A percentile compares a stretch with the other conserved stretches of the same genome.
phyloP scores from a whole-genome alignment of 2,329 filamentous ascomycete genomes.

The Nothophaeocryptopus gaeumannii region DNA sequence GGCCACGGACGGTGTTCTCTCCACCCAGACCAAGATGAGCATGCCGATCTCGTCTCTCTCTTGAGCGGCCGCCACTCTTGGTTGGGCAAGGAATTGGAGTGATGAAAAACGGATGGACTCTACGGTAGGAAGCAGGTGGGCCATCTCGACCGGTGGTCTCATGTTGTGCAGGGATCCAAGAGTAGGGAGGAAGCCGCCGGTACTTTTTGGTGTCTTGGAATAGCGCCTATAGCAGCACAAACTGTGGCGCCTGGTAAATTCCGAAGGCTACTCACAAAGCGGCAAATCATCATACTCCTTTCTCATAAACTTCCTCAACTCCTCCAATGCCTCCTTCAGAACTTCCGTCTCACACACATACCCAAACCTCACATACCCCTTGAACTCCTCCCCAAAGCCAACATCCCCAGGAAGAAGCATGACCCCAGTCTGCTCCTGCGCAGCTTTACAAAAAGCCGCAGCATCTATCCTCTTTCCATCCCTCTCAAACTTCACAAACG shows the following conservation, averaged over 20 bases:
- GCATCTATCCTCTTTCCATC: conserved; percentile 66
- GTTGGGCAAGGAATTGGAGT: too few relatives aligned
- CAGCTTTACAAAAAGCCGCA: conserved; percentile 65
- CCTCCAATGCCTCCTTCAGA: conserved; percentile 63
- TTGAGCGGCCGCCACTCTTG: too few relatives aligned
- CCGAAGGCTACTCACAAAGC: conserved; percentile 13
- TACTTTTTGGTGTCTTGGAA: too few relatives aligned
- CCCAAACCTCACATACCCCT: conserved; percentile 73
- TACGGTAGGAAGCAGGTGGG: too few relatives aligned
- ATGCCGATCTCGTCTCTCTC: conserved; percentile 15
- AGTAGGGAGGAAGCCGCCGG: too few relatives aligned
- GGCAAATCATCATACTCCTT: conserved; percentile 55
- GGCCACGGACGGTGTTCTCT: conserved; percentile 13
- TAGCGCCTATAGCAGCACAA: too few relatives aligned
- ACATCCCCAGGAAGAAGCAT: conserved; percentile 70
- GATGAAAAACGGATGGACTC: too few relatives aligned
- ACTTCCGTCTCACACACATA: conserved; percentile 70
- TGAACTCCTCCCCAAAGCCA: conserved; percentile 73
- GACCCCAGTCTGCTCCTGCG: conserved; percentile 67
- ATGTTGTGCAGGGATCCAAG: too few relatives aligned
- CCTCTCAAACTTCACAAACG: conserved; percentile 67
- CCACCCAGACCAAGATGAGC: conserved; percentile 14
- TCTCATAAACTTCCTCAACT: conserved; percentile 54
- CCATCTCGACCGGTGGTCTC: too few relatives aligned
- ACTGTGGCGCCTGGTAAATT: too few relatives aligned